Percentiles rank a stretch among this genome's conserved stretches.
Evolutionary conservation across 2,329 filamentous ascomycete genomes (phyloP).

Genomic region (Cordyceps militaris): DNA sequence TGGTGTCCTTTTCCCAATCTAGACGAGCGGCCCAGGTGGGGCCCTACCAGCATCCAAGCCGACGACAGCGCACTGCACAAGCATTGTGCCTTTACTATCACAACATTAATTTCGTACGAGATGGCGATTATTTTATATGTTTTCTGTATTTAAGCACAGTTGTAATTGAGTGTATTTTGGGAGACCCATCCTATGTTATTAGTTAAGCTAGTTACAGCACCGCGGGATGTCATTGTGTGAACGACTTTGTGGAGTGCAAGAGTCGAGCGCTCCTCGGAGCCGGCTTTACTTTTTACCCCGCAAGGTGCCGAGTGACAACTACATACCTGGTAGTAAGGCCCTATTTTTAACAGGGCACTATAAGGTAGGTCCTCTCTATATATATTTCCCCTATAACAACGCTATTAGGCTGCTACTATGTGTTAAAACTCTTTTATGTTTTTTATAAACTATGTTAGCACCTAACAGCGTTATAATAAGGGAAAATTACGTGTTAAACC

Average conservation of each 20-base stretch:
- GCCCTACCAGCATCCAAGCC: not conserved
- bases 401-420: too few relatives aligned
- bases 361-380: too few relatives aligned
- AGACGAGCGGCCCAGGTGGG: conserved; percentile 8
- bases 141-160: not conserved
- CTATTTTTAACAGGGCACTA: too few relatives aligned
- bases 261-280: not conserved
- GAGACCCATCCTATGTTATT: too few relatives aligned
- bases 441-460: too few relatives aligned
- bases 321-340: not conserved
- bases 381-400: too few relatives aligned
- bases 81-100: not conserved
- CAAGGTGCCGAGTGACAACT: not conserved
- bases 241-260: not conserved
- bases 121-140: not conserved
- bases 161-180: not conserved
- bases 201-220: too few relatives aligned
- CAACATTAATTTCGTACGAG: not conserved
- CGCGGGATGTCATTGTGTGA: not conserved
- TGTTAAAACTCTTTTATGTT: too few relatives aligned
- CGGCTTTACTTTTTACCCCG: conserved; percentile 12
- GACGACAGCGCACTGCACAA: not conserved
- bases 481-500: too few relatives aligned
- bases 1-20: conserved; percentile 13
- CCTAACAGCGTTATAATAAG: too few relatives aligned